Percentiles rank a stretch among this genome's conserved stretches.
Evolutionary conservation across 2,329 filamentous ascomycete genomes (phyloP).

Genomic region (Anthostomella pinea): DNA sequence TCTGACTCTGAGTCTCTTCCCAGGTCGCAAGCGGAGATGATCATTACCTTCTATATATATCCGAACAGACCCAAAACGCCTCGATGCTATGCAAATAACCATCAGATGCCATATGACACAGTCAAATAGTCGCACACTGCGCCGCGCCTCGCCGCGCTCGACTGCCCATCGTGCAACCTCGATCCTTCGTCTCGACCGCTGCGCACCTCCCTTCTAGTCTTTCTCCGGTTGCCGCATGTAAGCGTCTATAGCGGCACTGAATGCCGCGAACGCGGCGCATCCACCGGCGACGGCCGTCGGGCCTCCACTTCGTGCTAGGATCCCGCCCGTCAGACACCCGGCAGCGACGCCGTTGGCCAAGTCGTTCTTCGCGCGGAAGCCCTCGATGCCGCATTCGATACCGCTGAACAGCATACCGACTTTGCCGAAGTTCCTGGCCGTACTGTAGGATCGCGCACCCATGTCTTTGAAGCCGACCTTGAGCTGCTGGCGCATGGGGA

Average conservation of each 20-base stretch:
- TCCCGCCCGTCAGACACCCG: constrained; percentile 87
- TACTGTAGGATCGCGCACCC: constrained; percentile 77
- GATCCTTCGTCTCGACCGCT: not conserved
- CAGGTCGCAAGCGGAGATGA: constrained; percentile 24
- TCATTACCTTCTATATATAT: constrained; percentile 8
- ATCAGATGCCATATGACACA: constrained; percentile 17
- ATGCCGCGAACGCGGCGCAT: constrained; percentile 90
- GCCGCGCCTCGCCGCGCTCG: too few species aligned
- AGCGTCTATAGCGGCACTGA: constrained; percentile 85
- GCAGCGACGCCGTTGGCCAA: constrained; percentile 81
- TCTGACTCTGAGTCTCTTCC: constrained; percentile 1
- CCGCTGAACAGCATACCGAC: constrained; percentile 89
- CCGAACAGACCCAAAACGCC: constrained; percentile 12
- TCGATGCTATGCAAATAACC: constrained; percentile 21
- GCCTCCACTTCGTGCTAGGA: constrained; percentile 80
- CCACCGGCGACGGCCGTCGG: constrained; percentile 85
- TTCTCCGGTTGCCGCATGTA: constrained; percentile 80
- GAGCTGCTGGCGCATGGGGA: constrained; percentile 83
- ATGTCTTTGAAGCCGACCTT: constrained; percentile 89
- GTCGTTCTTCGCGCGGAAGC: constrained; percentile 90
- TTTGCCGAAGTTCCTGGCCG: constrained; percentile 91
- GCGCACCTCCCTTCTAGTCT: constrained; percentile 36
- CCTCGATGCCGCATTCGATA: constrained; percentile 95
- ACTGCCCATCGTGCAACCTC: constrained; percentile 7
- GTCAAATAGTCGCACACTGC: not conserved